These are phyloP conservation scores for Russula virescens DNA, from an alignment of 768 basidiomycete genomes.

Conservation along the genomic window DNA sequence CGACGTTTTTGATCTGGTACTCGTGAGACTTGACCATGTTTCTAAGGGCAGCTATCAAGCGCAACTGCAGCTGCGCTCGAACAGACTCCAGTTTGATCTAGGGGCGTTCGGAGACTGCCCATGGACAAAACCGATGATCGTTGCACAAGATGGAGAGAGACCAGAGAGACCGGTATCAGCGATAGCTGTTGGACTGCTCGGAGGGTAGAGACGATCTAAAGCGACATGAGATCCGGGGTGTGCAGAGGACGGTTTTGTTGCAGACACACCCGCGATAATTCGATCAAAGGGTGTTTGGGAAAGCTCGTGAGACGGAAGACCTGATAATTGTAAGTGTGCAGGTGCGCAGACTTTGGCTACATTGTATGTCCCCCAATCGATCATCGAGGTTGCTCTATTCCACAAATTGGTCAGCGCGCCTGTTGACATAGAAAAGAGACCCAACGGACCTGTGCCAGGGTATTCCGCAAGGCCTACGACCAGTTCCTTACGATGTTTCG, in stretches of 20 bases:
- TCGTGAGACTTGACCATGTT: too few species aligned
- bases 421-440: too few species aligned
- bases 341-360: conserved; percentile 8
- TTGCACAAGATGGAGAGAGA: conserved; percentile 45
- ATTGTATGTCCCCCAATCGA: conserved; percentile 15
- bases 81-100: conserved; percentile 54
- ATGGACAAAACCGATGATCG: conserved; percentile 49
- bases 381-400: conserved; percentile 19
- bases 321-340: not conserved
- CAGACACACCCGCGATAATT: conserved; percentile 21
- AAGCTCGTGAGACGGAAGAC: not conserved
- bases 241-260: not conserved
- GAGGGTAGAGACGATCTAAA: conserved; percentile 25
- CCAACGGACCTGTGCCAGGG: conserved; percentile 38
- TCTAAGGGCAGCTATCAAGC: too few species aligned
- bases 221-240: not conserved
- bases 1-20: too few species aligned
- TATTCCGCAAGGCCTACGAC: conserved; percentile 58
- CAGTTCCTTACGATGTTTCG: conserved; percentile 67
- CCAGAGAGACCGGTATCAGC: conserved; percentile 21
- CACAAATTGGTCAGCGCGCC: not conserved
- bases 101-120: conserved; percentile 40
- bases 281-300: conserved; percentile 1
- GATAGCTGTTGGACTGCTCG: conserved; percentile 23
- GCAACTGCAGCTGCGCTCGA: too few species aligned